Conservation (phyloP, 257 asterid species). For the Nyctanthes arbortristis region DNA sequence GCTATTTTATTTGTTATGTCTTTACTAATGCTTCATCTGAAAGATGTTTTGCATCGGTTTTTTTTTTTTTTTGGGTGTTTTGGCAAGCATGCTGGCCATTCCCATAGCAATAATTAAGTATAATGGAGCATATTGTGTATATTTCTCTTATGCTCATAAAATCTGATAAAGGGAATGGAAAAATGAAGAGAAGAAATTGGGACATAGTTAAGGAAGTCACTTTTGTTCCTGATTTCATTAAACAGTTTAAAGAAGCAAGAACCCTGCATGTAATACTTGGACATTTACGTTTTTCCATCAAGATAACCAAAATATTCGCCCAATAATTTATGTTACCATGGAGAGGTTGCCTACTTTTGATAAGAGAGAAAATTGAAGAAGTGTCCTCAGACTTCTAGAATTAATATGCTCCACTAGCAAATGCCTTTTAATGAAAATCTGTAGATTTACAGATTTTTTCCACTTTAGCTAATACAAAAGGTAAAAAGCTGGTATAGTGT, state of each 20-base stretch:
- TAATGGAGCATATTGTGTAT: background rate
- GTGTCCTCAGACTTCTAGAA: background rate
- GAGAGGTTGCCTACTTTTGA: background rate
- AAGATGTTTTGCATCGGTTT: background rate
- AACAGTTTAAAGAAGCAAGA: background rate
- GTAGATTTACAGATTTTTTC: background rate
- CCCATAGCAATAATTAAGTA: background rate
- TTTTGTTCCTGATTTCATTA: background rate
- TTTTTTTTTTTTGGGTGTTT: background rate
- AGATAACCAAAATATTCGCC: background rate
- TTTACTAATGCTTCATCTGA: background rate
- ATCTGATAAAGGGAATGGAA: background rate
- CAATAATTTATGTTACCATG: background rate
- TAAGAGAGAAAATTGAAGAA: background rate
- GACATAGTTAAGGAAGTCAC: background rate
- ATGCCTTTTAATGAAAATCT: background rate
- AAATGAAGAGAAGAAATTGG: background rate
- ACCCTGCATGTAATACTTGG: background rate
- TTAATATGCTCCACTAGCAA: background rate
- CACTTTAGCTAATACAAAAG: background rate
- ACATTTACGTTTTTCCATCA: background rate
- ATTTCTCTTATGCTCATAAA: background rate
- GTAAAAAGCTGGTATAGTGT: background rate
- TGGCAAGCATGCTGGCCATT: background rate
- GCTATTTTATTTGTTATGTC: constrained; percentile 12